Conservation (phyloP, 208 protist genomes). For the Wallacemonas collosoma region DNA sequence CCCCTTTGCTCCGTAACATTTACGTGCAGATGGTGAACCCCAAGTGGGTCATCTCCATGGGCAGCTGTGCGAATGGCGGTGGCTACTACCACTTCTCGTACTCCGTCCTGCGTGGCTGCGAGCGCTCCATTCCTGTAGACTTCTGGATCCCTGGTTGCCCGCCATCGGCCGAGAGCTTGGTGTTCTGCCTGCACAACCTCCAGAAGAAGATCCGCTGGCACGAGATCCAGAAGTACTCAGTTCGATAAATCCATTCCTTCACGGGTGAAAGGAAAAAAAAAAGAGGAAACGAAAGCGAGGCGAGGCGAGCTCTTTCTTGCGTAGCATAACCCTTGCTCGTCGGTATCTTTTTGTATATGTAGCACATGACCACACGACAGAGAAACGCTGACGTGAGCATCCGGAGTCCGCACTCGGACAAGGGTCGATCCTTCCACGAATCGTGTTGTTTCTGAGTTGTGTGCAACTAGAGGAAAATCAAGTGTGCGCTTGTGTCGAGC, state of each 20-base stretch:
- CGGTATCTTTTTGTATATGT: no score
- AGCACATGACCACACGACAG: no score
- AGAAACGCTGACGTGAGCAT: no score
- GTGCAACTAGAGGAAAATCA: no score
- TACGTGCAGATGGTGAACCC: constrained; percentile 98
- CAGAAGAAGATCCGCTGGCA: constrained; percentile 95
- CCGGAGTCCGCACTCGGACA: no score
- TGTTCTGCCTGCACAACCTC: constrained; percentile 91
- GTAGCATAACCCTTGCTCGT: no score
- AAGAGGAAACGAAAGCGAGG: no score
- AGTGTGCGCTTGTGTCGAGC: no score
- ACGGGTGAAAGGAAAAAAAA: not conserved
- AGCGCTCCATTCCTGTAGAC: constrained; percentile 98
- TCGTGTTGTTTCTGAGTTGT: no score
- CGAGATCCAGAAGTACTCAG: constrained; percentile 92
- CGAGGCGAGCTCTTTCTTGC: no score
- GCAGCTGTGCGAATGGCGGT: constrained; percentile 98
- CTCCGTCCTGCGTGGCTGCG: constrained; percentile 96
- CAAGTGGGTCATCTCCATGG: constrained; percentile 95
- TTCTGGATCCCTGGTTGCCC: constrained; percentile 99
- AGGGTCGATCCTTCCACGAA: no score
- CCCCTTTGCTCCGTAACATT: constrained; percentile 96
- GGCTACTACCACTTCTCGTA: constrained; percentile 99
- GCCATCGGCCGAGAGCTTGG: constrained; percentile 94
- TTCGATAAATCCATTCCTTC: constrained; percentile 48